phyloP scores from a whole-genome alignment of 1,139 yeast genomes.

The Torulaspora globosa region DNA sequence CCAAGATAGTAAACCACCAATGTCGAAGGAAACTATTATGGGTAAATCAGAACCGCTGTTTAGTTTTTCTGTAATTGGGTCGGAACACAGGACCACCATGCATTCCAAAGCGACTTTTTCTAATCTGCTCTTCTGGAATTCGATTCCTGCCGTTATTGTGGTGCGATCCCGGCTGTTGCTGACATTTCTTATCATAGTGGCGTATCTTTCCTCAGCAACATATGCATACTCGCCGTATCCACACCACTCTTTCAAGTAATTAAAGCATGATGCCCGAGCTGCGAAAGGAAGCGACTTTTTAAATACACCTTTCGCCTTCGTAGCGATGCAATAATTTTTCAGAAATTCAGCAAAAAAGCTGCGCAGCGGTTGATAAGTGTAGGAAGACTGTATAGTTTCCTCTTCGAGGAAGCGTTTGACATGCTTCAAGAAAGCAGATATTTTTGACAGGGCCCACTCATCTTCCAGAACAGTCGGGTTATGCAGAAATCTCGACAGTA shows the following conservation, averaged over 20 bases:
- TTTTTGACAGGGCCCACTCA: constrained; percentile 62
- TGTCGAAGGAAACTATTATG: constrained; percentile 61
- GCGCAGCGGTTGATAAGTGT: constrained; percentile 71
- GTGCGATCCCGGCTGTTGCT: constrained; percentile 43
- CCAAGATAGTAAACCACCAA: constrained; percentile 70
- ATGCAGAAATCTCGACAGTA: constrained; percentile 61
- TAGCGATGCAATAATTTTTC: constrained; percentile 63
- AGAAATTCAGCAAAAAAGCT: constrained; percentile 76
- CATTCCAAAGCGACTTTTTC: constrained; percentile 73
- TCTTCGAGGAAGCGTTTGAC: constrained; percentile 60
- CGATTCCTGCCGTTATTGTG: constrained; percentile 59
- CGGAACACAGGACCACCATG: constrained; percentile 76
- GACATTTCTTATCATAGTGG: constrained; percentile 50
- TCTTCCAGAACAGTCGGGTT: constrained; percentile 55
- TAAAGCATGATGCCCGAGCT: constrained; percentile 78
- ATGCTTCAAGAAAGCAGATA: constrained; percentile 61
- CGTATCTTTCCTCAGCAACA: constrained; percentile 64
- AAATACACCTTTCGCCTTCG: constrained; percentile 33
- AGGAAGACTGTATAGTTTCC: constrained; percentile 58
- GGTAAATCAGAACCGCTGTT: constrained; percentile 40
- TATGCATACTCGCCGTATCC: constrained; percentile 70
- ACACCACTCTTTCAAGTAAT: constrained; percentile 88
- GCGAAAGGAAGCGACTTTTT: constrained; percentile 74
- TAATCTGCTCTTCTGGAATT: constrained; percentile 69
- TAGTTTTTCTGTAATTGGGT: constrained; percentile 53